Percentiles rank a stretch among this genome's conserved stretches.
Conservation (phyloP, 768 basidiomycete species). For the Saitozyma sp. region DNA sequence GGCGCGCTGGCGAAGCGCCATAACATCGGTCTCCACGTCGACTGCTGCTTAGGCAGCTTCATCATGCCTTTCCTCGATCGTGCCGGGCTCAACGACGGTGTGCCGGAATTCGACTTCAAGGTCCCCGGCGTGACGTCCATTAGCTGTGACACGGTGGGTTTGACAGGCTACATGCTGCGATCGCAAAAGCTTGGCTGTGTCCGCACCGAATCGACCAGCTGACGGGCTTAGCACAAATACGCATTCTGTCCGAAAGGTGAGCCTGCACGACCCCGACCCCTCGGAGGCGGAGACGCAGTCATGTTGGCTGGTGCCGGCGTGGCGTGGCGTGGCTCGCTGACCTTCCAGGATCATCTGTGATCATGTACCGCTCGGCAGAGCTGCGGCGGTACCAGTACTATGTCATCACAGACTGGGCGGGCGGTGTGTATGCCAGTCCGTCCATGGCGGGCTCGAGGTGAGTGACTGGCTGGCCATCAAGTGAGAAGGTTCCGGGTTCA, state of each 20-base stretch:
- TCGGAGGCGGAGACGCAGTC: too few species aligned
- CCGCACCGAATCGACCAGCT: constrained; percentile 13
- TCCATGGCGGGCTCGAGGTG: constrained; percentile 73
- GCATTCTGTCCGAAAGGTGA: constrained; percentile 88
- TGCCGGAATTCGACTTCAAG: constrained; percentile 82
- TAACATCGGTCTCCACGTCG: constrained; percentile 86
- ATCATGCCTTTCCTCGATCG: constrained; percentile 87
- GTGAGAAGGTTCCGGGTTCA: too few species aligned
- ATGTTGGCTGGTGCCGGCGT: too few species aligned
- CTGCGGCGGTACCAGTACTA: constrained; percentile 84
- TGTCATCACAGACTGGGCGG: constrained; percentile 75
- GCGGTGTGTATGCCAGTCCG: constrained; percentile 81
- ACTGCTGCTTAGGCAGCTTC: constrained; percentile 91
- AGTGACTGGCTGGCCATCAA: too few species aligned
- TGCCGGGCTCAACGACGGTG: constrained; percentile 61
- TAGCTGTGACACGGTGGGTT: constrained; percentile 68
- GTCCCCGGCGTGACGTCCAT: constrained; percentile 90
- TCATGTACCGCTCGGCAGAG: constrained; percentile 84
- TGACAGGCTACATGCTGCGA: not conserved
- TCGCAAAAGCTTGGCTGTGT: not conserved
- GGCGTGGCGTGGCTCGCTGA: not conserved
- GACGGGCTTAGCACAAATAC: constrained; percentile 60
- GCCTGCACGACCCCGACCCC: not conserved
- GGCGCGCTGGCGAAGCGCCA: constrained; percentile 70
- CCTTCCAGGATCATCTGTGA: constrained; percentile 75